Percentiles rank a stretch among this genome's conserved stretches.
phyloP scores from a whole-genome alignment of 805 yeast genomes.

The Torulaspora delbrueckii region DNA sequence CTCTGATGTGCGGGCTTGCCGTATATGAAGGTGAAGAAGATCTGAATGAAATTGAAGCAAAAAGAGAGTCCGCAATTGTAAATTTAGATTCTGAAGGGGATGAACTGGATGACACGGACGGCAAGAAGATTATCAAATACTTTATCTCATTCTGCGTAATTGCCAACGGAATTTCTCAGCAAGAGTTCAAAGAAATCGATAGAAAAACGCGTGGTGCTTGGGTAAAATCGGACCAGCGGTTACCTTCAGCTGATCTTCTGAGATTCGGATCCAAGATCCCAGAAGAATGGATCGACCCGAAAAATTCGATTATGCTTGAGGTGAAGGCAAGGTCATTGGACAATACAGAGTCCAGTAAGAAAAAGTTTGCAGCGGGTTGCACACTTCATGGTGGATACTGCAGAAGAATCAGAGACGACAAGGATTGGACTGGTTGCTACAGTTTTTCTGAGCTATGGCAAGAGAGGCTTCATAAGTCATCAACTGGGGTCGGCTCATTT shows the following conservation, averaged over 20 bases:
- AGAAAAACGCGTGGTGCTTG: constrained; percentile 56
- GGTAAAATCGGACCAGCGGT: constrained; percentile 40
- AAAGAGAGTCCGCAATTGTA: constrained; percentile 4
- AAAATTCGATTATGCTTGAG: constrained; percentile 71
- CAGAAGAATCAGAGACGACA: constrained; percentile 62
- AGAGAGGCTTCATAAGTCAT: constrained; percentile 11
- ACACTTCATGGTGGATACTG: constrained; percentile 78
- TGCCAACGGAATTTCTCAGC: constrained; percentile 74
- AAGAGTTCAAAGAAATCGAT: constrained; percentile 57
- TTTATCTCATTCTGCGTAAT: constrained; percentile 71
- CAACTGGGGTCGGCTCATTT: constrained; percentile 15
- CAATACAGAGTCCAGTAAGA: constrained; percentile 38
- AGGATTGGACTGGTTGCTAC: constrained; percentile 50
- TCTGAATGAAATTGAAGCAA: constrained; percentile 1
- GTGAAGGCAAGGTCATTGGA: constrained; percentile 76
- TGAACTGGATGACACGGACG: constrained; percentile 6
- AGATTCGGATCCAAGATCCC: constrained; percentile 62
- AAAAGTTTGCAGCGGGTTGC: constrained; percentile 55
- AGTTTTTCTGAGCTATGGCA: constrained; percentile 47
- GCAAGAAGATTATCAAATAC: constrained; percentile 18
- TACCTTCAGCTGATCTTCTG: constrained; percentile 42
- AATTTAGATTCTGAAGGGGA: constrained; percentile 14
- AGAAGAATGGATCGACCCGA: constrained; percentile 73
- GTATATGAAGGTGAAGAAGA: constrained; percentile 37
- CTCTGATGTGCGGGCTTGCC: constrained; percentile 70